Evolutionary conservation across 2,329 filamentous ascomycete genomes (phyloP).

Genomic region (Trichoderma breve): DNA sequence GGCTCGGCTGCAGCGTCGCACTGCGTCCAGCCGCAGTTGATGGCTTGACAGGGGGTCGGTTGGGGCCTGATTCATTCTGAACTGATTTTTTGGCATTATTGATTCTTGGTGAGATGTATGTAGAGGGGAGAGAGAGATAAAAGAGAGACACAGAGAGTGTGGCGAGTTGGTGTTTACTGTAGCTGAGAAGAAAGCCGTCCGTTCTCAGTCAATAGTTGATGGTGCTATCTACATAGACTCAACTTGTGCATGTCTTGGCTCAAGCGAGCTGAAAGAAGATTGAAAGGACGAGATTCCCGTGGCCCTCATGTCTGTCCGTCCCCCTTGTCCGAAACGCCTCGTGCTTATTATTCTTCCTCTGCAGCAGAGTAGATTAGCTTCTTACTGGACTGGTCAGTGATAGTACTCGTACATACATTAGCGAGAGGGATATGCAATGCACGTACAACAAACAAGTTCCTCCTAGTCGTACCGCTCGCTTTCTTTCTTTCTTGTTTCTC

Average conservation of each 20-base stretch:
- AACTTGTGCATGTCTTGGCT: background rate
- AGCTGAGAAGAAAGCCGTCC: background rate
- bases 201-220: background rate
- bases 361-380: background rate
- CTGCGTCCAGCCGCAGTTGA: constrained; percentile 5
- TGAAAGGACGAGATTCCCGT: constrained; percentile 4
- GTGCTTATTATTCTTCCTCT: background rate
- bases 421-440: background rate
- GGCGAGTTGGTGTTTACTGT: background rate
- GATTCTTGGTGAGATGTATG: background rate
- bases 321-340: background rate
- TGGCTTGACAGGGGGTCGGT: background rate
- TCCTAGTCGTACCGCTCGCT: background rate
- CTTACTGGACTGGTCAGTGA: background rate
- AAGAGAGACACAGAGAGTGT: background rate
- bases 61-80: background rate
- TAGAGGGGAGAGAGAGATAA: background rate
- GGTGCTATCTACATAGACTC: background rate
- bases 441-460: background rate
- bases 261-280: background rate
- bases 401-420: background rate
- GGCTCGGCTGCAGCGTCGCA: background rate
- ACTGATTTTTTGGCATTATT: background rate
- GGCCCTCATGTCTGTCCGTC: background rate
- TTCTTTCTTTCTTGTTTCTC: background rate